Evolutionary conservation across 176 grass and related monocot species (phyloP).

Genomic region (Canna indica): DNA sequence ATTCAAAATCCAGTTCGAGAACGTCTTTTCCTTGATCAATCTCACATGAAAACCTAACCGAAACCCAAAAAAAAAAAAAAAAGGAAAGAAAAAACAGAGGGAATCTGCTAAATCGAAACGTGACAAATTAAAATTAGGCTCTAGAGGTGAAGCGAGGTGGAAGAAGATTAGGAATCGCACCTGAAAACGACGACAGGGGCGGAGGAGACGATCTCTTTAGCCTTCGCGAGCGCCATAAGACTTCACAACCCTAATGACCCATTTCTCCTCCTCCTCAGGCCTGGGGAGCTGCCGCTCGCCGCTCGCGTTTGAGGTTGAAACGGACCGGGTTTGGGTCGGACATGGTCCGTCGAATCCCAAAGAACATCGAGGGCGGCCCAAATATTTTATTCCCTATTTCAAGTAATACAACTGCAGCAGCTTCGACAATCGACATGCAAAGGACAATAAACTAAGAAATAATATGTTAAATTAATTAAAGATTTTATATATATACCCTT

Average conservation of each 20-base stretch:
- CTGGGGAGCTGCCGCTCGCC: not conserved
- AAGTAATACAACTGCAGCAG: no score
- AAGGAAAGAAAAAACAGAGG: not conserved
- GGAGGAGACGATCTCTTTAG: constrained; percentile 39
- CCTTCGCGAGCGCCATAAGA: constrained; percentile 41
- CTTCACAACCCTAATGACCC: not conserved
- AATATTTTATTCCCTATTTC: no score
- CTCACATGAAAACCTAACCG: not conserved
- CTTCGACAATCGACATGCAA: no score
- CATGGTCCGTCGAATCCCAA: not conserved
- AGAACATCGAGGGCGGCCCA: no score
- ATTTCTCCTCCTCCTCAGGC: not conserved
- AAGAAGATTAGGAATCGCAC: constrained; percentile 6
- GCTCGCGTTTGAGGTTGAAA: not conserved
- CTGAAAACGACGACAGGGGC: constrained; percentile 44
- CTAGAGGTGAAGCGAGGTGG: not conserved
- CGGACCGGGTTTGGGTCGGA: not conserved
- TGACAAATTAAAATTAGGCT: not conserved
- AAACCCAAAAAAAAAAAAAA: not conserved
- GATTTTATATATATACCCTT: no score
- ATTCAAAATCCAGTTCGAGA: not conserved
- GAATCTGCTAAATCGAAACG: not conserved
- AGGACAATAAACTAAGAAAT: no score
- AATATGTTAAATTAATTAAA: no score
- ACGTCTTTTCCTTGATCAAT: not conserved